Conservation (phyloP, 257 asterid genomes). For the Solanum pinnatisectum region DNA sequence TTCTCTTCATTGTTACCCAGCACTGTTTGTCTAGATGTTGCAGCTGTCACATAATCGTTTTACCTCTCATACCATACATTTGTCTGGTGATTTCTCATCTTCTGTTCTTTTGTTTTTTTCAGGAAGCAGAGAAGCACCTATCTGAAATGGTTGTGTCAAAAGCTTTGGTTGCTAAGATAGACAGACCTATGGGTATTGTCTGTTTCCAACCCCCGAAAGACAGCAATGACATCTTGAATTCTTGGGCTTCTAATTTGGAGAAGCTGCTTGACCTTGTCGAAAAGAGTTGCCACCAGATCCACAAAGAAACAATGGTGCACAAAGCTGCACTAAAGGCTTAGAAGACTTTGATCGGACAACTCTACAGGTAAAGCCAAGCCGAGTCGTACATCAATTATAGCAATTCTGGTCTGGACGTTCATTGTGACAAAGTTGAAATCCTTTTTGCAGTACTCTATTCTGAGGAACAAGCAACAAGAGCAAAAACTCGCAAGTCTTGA, state of each 20-base stretch:
- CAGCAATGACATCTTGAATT: constrained; percentile 81
- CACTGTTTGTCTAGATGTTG: not conserved
- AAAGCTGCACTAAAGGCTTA: constrained; percentile 65
- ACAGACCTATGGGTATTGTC: constrained; percentile 76
- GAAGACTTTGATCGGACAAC: not conserved
- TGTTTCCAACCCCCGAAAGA: constrained; percentile 72
- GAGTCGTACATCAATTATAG: not conserved
- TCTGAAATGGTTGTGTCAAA: constrained; percentile 96
- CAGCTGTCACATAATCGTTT: not conserved
- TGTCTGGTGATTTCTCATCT: not conserved
- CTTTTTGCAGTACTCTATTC: not conserved
- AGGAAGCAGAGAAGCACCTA: constrained; percentile 91
- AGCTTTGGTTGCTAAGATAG: constrained; percentile 78
- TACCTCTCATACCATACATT: not conserved
- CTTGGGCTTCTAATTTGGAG: constrained; percentile 91
- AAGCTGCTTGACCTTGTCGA: constrained; percentile 98
- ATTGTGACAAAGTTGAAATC: not conserved
- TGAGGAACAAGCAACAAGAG: not conserved
- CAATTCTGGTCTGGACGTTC: not conserved
- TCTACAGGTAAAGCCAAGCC: not conserved
- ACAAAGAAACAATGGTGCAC: constrained; percentile 97
- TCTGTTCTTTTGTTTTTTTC: not conserved
- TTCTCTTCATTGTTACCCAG: not conserved
- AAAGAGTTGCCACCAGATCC: constrained; percentile 99
- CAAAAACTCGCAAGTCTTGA: not conserved